Evolutionary conservation across 257 asterid species (phyloP).

Genomic region (Primulina tabacum): DNA sequence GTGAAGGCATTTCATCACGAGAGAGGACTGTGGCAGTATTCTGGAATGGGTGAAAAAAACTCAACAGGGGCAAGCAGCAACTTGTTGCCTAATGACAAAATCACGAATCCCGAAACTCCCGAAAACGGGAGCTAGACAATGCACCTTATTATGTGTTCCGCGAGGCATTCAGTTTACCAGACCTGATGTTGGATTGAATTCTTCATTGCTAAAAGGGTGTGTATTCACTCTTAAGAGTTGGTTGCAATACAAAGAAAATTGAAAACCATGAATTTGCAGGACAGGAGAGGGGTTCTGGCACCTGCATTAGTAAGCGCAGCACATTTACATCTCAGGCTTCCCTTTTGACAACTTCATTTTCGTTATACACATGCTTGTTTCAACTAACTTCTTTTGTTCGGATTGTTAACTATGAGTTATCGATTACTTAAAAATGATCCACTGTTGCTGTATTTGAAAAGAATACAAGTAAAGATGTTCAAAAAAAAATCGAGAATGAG

Average conservation of each 20-base stretch:
- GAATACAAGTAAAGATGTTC: too few relatives aligned
- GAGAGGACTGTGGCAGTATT: slow-evolving; percentile 55
- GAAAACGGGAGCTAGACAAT: background rate
- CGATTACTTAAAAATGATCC: background rate
- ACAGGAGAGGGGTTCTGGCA: background rate
- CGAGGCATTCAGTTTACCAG: background rate
- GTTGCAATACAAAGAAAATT: background rate
- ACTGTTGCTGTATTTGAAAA: background rate
- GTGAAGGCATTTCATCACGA: slow-evolving; percentile 62
- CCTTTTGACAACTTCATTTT: background rate
- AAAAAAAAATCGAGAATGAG: background rate
- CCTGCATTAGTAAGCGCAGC: background rate
- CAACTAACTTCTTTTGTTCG: background rate
- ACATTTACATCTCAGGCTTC: background rate
- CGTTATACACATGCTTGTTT: background rate
- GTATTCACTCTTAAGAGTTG: background rate
- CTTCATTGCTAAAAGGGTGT: background rate
- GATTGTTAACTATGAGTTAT: background rate
- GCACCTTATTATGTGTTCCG: background rate
- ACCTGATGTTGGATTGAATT: background rate
- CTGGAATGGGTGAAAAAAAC: slow-evolving; percentile 69
- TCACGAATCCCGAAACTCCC: background rate
- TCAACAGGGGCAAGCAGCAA: slow-evolving; percentile 33
- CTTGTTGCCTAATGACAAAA: background rate
- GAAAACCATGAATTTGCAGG: background rate